Evolutionary conservation across 768 basidiomycete species (phyloP), one percentile per base, ranked within the genome.

Genomic region (Suillus paluster): DNA sequence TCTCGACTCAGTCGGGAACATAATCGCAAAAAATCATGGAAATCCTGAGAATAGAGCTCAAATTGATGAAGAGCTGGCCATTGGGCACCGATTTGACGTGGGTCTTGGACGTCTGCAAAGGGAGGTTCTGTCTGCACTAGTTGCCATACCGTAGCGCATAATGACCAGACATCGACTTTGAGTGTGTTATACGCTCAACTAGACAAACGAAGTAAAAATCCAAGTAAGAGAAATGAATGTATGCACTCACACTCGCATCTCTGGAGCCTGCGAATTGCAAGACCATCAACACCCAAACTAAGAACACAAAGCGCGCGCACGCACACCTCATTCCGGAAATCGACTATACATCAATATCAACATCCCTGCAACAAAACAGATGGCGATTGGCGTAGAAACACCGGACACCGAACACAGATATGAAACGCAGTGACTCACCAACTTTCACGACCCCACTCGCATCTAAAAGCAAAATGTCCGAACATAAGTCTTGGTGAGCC

Each of bases 111-210:
- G 59, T 85, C 82, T 4, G 83, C 79, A 69, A 93, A 94, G 0
- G 92, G 92, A 5, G 92, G 92, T 57, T 84, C 80, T 7, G 86
- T 84, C 69, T 94, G 83, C 1, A 89, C 89, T 75, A 90, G 82
- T 70, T 94, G 91, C 92, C 92, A 93, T 0, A 91, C 82, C 0
- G 92, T 94, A 0, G 92, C 92, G 2, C 92, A 92, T 7, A 92
- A 78, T 0, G 91, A 92, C 91, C 91, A 94, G 0, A 89, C 80
- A 63, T 94, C 92, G 50, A 92, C 85, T 71, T 88, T 88, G 46
- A 92, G 81, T 1, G 86, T 83, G 67, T 94, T 81, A 67, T 94
- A 93, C 0, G 86, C 78, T 12, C 88, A 86, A 56, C 88, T 90
- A n/a, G n/a, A n/a, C 44, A 50, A 19, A 42, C 36, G 25, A 60